Base-by-base conservation (phyloP, 176 grass and related monocot genomes). In the Calamus simplicifolius region DNA sequence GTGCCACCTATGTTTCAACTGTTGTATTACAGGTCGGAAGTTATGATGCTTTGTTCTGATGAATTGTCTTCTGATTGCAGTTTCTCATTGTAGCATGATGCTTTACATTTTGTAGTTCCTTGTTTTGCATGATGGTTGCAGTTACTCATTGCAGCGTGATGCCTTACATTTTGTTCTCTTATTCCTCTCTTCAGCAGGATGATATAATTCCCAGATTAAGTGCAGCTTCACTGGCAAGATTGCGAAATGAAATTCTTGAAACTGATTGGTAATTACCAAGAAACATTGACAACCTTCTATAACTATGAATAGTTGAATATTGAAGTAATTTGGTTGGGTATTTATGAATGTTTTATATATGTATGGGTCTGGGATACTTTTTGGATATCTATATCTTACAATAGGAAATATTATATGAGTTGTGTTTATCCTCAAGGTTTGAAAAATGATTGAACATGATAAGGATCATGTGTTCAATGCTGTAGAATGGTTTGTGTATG, bases 181-280 rank as follows among this genome's bases (percentile, higher is more conserved):
- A 18, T 73, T 49, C 10, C 2, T 25, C 6, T 19, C 19, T 66
- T 52, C 27, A 76, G 38, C 77, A 97, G 92, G 92, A 91, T 82
- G 92, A 97, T 56, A 73, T 97, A 69, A 75, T 91, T 58, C 92
- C 92, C 67, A 91, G 87, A 69, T 78, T 97, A 71, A 97, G 92
- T 59, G 69, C 81, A 57, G 80, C 87, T 75, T 87, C 87, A 6
- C 57, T 97, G 50, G 69, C 87, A 69, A 82, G 84, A 72, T 53
- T 97, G 43, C 87, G 92, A 70, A 82, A 80, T 56, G 84, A 91
- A 78, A 97, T 97, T 66, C 77, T 88, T 3, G 68, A 85, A 74
- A 88, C 93, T 74, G 92, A 97, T 77, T 97, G 92, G 92, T 97
- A 78, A 82, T 62, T 64, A 51, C n/a, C 61, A 1, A 10, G 7